These are phyloP conservation scores for Monilinia fructicola DNA, from an alignment of 2,329 filamentous ascomycete genomes.

Conservation along the genomic window DNA sequence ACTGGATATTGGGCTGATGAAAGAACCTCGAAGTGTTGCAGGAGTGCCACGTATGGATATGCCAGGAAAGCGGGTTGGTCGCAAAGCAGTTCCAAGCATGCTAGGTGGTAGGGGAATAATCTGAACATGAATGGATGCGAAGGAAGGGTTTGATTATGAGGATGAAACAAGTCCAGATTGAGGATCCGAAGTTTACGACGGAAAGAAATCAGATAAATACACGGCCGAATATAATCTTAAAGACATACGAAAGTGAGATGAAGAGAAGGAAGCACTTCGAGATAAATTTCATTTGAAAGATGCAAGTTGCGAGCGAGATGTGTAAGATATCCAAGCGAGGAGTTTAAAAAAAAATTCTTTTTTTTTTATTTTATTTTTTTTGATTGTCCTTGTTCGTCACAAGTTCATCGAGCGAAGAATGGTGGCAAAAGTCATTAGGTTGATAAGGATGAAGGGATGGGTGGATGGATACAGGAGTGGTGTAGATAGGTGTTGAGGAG, in stretches of 20 bases:
- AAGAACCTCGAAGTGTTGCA: constrained; percentile 85
- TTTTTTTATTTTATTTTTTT: background rate
- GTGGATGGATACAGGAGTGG: constrained; percentile 10
- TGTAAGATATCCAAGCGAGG: constrained; percentile 21
- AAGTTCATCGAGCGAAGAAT: constrained; percentile 9
- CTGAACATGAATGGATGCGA: constrained; percentile 3
- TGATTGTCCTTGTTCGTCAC: constrained; percentile 6
- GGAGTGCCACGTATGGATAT: constrained; percentile 66
- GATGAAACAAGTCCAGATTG: background rate
- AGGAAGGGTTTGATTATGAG: constrained; percentile 1
- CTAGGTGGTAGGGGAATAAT: constrained; percentile 29
- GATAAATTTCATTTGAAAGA: background rate
- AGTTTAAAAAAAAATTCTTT: constrained; percentile 13
- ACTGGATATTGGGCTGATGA: constrained; percentile 84
- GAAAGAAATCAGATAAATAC: constrained; percentile 14
- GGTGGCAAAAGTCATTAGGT: constrained; percentile 13
- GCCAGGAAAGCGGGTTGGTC: constrained; percentile 38
- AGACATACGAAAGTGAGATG: background rate
- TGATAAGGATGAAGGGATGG: background rate
- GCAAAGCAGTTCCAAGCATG: constrained; percentile 42
- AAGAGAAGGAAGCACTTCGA: constrained; percentile 8
- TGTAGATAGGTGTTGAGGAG: constrained; percentile 10
- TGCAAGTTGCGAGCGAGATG: constrained; percentile 14
- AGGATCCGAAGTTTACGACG: constrained; percentile 10
- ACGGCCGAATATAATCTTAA: background rate